Percentiles rank a stretch among this genome's conserved stretches.
Conservation (phyloP, 495 filamentous ascomycete genomes). For the Apodospora peruviana region DNA sequence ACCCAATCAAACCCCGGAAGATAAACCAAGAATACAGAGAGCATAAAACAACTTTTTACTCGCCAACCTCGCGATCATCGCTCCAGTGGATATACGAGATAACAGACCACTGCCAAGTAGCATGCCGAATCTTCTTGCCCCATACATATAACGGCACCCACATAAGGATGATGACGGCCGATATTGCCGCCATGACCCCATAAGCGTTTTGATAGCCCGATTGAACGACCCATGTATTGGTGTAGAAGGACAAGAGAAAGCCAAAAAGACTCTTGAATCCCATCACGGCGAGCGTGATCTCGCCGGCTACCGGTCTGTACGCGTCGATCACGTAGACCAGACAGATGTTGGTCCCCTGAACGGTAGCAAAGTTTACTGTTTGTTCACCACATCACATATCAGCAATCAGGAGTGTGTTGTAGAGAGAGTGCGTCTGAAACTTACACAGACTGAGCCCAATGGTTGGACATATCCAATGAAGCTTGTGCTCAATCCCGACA, state of each 20-base stretch:
- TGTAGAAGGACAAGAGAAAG: constrained; percentile 56
- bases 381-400: not conserved
- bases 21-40: too few relatives aligned
- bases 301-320: constrained; percentile 50
- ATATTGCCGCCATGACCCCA: constrained; percentile 49
- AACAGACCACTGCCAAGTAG: constrained; percentile 41
- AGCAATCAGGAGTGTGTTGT: not conserved
- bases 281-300: constrained; percentile 45
- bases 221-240: constrained; percentile 51
- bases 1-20: too few relatives aligned
- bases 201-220: constrained; percentile 46
- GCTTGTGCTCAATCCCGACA: constrained; percentile 40
- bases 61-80: constrained; percentile 46
- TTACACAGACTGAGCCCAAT: constrained; percentile 42
- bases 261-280: constrained; percentile 53
- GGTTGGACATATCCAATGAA: constrained; percentile 53
- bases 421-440: not conserved
- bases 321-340: constrained; percentile 52
- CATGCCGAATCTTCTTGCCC: constrained; percentile 42
- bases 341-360: constrained; percentile 44
- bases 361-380: constrained; percentile 47
- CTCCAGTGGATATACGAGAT: constrained; percentile 43
- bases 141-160: constrained; percentile 43
- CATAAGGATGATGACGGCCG: constrained; percentile 33
- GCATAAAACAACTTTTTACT: too few relatives aligned